Conservation (phyloP, 352 stramenopile genomes). For the Pythium sp. region DNA sequence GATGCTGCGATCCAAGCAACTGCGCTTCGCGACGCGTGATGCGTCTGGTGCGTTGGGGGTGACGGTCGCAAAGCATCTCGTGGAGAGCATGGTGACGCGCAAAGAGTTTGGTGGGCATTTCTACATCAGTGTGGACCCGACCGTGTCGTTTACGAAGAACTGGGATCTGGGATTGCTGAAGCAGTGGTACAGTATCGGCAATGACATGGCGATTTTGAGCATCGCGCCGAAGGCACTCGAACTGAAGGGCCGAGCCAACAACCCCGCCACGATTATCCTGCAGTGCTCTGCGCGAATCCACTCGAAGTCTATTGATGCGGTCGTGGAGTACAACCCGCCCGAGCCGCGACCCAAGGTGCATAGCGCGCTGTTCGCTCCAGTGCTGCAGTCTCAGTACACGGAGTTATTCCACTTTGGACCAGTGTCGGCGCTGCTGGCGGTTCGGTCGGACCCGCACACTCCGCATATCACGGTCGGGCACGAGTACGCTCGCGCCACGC, state of each 20-base stretch:
- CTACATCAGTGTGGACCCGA: conserved; percentile 71
- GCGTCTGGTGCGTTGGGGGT: conserved; percentile 48
- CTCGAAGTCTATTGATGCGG: conserved; percentile 48
- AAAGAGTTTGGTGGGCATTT: conserved; percentile 43
- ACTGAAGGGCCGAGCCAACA: conserved; percentile 31
- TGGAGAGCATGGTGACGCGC: conserved; percentile 57
- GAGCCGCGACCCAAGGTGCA: conserved; percentile 42
- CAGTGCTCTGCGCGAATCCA: conserved; percentile 84
- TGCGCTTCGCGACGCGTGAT: conserved; percentile 55
- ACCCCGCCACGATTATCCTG: conserved; percentile 44
- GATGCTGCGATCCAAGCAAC: conserved; percentile 47
- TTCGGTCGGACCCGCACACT: conserved; percentile 77
- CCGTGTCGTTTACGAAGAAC: conserved; percentile 61
- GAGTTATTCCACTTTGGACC: conserved; percentile 82
- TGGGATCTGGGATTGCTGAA: conserved; percentile 78
- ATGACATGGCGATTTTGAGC: conserved; percentile 80
- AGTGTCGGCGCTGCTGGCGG: conserved; percentile 45
- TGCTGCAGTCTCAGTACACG: conserved; percentile 78
- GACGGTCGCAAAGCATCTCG: conserved; percentile 53
- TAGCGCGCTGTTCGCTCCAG: conserved; percentile 36
- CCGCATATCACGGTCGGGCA: conserved; percentile 52
- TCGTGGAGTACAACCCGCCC: conserved; percentile 80
- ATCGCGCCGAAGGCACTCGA: conserved; percentile 59
- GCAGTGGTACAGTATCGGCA: conserved; percentile 79
- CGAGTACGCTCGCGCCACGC: conserved; percentile 75